Evolutionary conservation across 805 yeast species (phyloP), one percentile per base, ranked within the genome.

Genomic region (Candida tammaniensis): DNA sequence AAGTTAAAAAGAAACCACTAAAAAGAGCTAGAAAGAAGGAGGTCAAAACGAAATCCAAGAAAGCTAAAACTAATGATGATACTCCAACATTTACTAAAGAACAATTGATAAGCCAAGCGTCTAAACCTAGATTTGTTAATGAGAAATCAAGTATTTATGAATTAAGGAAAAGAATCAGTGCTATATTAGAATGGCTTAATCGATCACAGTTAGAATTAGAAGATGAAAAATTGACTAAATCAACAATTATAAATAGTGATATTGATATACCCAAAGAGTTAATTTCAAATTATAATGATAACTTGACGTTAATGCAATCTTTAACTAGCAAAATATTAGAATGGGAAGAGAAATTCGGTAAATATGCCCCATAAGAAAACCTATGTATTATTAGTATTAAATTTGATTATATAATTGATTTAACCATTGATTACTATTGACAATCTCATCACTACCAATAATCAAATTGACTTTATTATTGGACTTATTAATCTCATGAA

Each of bases 161-260:
- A 56, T 82, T 91, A 86, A 75, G 88, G 37, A 79, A 86, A 51
- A 73, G 98, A 39, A 84, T 88, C 2, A 82, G 86, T 2, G 94
- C 96, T 1, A 91, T 91, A 14, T 63, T 91, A 48, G 98, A 93
- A 59, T 93, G 89, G 71, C 74, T 91, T 17, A 86, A 89, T 9
- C 71, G 95, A 34, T 84, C 94, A 1, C 96, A 88, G 56, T 59
- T 81, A 42, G 98, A 91, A 51, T 62, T 91, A 41, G 80, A 82
- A 30, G 76, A 75, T 33, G 96, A 88, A 47, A 81, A 80, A 45
- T 62, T 70, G n/a, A 75, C 72, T 27, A 78, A 80, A 35, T 45
- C 61, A 18, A 71, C 67, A 38, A 52, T 80, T 33, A 61, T 74
- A 17, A 63, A 64, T 36, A 72, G 64, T 49, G 69, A 68, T 39